Base-by-base conservation (phyloP, 768 basidiomycete genomes). In the Collybia mongolica region DNA sequence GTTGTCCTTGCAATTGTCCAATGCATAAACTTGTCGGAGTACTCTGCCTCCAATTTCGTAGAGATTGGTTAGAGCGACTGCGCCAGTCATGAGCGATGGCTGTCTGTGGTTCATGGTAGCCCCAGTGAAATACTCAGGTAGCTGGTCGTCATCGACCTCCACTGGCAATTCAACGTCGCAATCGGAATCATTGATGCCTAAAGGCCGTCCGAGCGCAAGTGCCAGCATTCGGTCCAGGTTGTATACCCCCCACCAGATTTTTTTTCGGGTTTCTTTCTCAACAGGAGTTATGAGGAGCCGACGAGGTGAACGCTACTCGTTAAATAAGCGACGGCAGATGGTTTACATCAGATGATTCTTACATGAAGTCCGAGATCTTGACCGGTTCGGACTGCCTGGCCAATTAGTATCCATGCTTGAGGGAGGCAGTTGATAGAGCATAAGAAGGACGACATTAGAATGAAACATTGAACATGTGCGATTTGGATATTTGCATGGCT, bases 171-270 rank as follows among this genome's bases (percentile, higher is more conserved):
- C 91, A 26, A 90, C 88, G 62, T 96, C 93, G 60, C 93, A 93
- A 65, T 96, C 93, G 9, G 84, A 75, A 67, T 96, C 93, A 58
- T 93, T 90, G 54, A 93, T 76, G 22, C 91, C 93, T 48, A 95
- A 79, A 2, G 93, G 93, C 8, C 93, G 81, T 41, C 93, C 93
- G 12, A 96, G 76, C 12, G 92, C 86, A 46, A 95, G 82, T 19
- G 93, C 93, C 17, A 96, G 85, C 90, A 94, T 93, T 44, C 92
- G 85, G 66, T 90, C 93, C 44, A 96, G 74, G 20, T 84, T 85
- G 61, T 96, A 96, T 22, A 94, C 90, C 38, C 88, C 84, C 91
- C 93, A 95, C 93, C 93, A 95, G 44, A 94, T 86, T 70, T 94
- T 93, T 54, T 87, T 77, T 24, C 92, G 82, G 0, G 90, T 90